Percentiles rank a stretch among this genome's conserved stretches.
These are phyloP conservation scores for Agrocybe praecox DNA, from an alignment of 768 basidiomycete species.

Conservation along the genomic window DNA sequence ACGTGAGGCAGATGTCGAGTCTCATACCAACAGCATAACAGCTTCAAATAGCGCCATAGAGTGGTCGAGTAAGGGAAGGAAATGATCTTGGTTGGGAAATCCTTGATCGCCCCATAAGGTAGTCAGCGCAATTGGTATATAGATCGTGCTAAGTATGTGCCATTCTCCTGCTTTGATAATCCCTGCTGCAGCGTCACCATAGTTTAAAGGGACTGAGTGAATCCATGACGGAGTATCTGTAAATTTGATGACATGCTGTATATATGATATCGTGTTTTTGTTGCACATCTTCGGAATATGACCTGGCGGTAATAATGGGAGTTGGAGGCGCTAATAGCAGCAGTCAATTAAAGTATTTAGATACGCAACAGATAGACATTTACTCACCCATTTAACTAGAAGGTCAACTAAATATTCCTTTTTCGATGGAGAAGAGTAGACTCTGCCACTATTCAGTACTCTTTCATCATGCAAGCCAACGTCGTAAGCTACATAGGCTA, in stretches of 20 bases:
- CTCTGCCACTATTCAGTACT: not conserved
- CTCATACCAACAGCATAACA: not conserved
- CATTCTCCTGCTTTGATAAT: slow-evolving; percentile 39
- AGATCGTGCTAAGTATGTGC: slow-evolving; percentile 30
- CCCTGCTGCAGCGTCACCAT: slow-evolving; percentile 22
- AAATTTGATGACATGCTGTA: slow-evolving; percentile 19
- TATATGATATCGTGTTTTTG: slow-evolving; percentile 11
- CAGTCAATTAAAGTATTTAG: not conserved
- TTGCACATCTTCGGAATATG: not conserved
- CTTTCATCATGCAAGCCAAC: not conserved
- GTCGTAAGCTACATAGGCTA: not conserved
- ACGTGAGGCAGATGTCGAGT: not conserved
- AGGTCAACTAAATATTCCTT: no score
- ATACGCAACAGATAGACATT: not conserved
- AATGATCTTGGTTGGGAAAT: slow-evolving; percentile 6
- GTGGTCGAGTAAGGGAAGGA: slow-evolving; percentile 21
- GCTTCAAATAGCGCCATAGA: slow-evolving; percentile 17
- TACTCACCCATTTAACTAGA: not conserved
- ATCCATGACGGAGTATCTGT: slow-evolving; percentile 28
- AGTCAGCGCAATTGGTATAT: slow-evolving; percentile 34
- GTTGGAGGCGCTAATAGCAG: not conserved
- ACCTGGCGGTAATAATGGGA: not conserved
- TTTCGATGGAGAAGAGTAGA: not conserved
- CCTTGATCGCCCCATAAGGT: slow-evolving; percentile 30
- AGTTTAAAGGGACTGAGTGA: slow-evolving; percentile 19